Evolutionary conservation across 177 flowering plant species (phyloP), one percentile per base, ranked within the genome.

Genomic region (Tripterygium wilfordii): DNA sequence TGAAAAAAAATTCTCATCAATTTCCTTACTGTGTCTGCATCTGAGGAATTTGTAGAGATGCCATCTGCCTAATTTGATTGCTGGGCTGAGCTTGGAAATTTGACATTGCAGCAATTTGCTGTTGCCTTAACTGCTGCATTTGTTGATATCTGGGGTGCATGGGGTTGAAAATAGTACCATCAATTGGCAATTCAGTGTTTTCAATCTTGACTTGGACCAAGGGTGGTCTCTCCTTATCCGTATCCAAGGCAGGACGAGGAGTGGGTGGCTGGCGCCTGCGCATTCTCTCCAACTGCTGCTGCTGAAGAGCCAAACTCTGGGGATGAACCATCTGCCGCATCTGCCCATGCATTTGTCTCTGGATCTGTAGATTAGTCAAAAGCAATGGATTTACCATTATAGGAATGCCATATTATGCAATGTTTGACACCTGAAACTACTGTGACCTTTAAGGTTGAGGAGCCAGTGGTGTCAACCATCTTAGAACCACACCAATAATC

Each of bases 161-260:
- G 18, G 68, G 10, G 19, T 54, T 58, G 28, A 71, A 79, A 47
- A 68, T 36, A 63, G 67, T 77, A 41, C 52, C 53, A 32, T 94
- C 96, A 56, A 77, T 28, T 20, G 83, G 81, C n/a, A 76, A 32
- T 27, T 92, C 96, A 38, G 67, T 64, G 58, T 66, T 71, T 65
- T 94, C 97, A 53, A 80, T 29, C 73, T 94, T 94, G 18, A 89
- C 99, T 64, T 87, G 81, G 15, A 80, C 75, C 68, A 82, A 14
- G 26, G 83, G 73, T 30, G 82, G 70, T 42, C 30, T 42, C 42
- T 76, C 83, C 61, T 69, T 87, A 17, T 87, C 88, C 38, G 72
- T 57, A 48, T 57, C 82, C 76, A 78, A 67, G 38, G 41, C 64
- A 40, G 79, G 55, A 23, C 78, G 82, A 51, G 89, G 75, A 39